Evolutionary conservation across 2,329 filamentous ascomycete species (phyloP), one percentile per base, ranked within the genome.

Genomic region (Monosporascus sp.): DNA sequence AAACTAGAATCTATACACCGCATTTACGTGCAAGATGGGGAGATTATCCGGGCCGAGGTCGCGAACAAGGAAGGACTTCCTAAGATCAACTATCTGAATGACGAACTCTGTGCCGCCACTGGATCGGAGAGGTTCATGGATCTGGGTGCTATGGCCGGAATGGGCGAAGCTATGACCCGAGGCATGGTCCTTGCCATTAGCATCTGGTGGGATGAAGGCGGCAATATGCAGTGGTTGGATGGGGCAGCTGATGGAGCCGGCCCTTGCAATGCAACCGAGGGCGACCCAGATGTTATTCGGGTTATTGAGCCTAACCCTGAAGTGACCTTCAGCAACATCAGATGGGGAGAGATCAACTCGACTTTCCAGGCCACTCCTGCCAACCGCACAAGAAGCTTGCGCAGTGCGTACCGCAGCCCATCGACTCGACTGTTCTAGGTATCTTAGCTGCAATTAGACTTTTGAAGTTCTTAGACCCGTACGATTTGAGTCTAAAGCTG

Each of bases 311-410:
- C 80, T 2, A 68, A 73, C 56, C 72, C 81, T 37, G 71, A 74
- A 56, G 80, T 83, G 19, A 74, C 71, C 14, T 84, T 77, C 66
- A 78, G 74, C 57, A 82, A 82, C 69, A 76, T 84, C 64, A 79
- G 76, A 67, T 76, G 77, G 66, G 81, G 81, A 9, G 76, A 81
- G 58, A 74, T 82, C 53, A 75, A 72, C 55, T 78, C 76, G 22
- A 83, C 79, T 20, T 81, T 64, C 51, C 47, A 52, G 22, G 56
- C 58, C 11, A 34, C 49, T 26, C 36, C 49, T 19, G 24, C 16
- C 14, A 50, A 50, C n/a, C 24, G 49, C 7, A 49, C 22, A n/a
- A 37, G 16, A 26, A 9, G 11, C 2, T 31, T 22, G 43, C 43
- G 43, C 20, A 24, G 14, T 34, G 3, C 31, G 31, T 34, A 34